Conservation (phyloP, 2,329 filamentous ascomycete species). For the Metarhizium robertsii region DNA sequence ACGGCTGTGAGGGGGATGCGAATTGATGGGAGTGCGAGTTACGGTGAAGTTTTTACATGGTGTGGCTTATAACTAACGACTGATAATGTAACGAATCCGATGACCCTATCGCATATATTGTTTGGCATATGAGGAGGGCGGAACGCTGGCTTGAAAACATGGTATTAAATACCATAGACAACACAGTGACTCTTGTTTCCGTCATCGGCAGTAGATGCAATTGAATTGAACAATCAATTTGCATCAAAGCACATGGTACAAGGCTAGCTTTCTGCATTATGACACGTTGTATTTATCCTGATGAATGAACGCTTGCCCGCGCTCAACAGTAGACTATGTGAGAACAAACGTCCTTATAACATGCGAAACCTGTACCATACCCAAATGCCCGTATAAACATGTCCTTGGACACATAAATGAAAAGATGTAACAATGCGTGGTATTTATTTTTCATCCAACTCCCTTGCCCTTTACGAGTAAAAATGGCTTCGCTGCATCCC, state of each 20-base stretch:
- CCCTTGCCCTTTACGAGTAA: conserved; percentile 32
- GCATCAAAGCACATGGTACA: no score
- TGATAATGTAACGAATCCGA: no score
- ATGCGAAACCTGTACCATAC: neutral
- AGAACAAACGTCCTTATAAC: neutral
- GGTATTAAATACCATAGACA: no score
- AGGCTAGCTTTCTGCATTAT: neutral
- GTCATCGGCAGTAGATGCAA: no score
- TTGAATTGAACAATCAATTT: no score
- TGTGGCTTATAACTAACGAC: neutral
- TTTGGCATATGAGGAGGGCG: no score
- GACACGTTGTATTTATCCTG: neutral
- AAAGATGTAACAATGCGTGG: neutral
- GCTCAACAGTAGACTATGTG: neutral
- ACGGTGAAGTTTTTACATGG: neutral
- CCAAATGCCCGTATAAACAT: neutral
- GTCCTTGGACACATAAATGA: neutral
- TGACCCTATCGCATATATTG: no score
- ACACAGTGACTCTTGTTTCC: no score
- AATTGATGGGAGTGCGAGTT: neutral
- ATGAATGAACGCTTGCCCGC: conserved; percentile 2
- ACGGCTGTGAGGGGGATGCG: neutral
- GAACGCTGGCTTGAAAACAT: no score
- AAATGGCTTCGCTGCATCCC: conserved; percentile 51
- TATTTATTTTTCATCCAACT: neutral